Conservation (phyloP, 345 rosid genomes). For the Euphorbia peplus region DNA sequence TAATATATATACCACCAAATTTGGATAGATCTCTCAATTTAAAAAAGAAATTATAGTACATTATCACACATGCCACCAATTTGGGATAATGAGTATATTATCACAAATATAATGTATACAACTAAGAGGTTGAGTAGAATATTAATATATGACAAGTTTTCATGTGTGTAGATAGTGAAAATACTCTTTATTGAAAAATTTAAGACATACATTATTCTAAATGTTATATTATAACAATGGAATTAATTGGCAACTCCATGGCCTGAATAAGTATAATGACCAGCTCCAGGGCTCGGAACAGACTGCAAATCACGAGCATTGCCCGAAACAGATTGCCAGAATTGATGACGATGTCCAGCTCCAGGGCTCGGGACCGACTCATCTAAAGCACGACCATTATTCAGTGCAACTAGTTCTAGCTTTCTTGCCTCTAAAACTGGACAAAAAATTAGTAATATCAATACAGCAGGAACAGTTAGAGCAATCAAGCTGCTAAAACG, state of each 20-base stretch:
- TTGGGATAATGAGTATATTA: too few species aligned
- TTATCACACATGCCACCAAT: too few species aligned
- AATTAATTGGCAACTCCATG: background rate
- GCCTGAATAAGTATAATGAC: background rate
- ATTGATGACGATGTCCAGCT: background rate
- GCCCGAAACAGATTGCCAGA: background rate
- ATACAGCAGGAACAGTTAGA: background rate
- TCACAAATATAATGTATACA: too few species aligned
- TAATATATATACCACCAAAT: too few species aligned
- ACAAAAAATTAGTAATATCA: background rate
- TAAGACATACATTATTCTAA: too few species aligned
- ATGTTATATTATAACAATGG: too few species aligned
- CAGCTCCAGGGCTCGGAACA: conserved; percentile 2
- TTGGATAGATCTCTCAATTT: too few species aligned
- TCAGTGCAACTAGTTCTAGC: background rate
- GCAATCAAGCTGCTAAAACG: background rate
- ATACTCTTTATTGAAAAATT: background rate
- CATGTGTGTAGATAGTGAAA: too few species aligned
- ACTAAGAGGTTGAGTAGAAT: too few species aligned
- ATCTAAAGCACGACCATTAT: background rate
- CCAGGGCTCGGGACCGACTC: background rate
- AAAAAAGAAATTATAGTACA: too few species aligned
- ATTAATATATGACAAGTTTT: too few species aligned
- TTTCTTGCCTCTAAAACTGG: conserved; percentile 1
- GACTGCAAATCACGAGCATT: background rate